Conservation (phyloP, 1,139 yeast species). For the Taphrina confusa region DNA sequence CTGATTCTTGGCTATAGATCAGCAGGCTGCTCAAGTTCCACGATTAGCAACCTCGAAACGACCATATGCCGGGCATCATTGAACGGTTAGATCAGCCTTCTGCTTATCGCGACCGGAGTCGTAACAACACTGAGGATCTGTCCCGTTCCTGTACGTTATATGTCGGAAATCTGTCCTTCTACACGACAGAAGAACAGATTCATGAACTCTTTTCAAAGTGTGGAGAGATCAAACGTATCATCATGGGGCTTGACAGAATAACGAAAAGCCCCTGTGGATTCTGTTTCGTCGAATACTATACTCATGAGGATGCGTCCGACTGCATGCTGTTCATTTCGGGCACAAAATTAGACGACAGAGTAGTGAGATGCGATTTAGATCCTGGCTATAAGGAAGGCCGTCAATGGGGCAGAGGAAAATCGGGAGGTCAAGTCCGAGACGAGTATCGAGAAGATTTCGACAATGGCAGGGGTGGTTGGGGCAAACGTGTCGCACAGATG, state of each 20-base stretch:
- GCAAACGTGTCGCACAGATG: conserved; percentile 40
- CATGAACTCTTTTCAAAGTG: conserved; percentile 79
- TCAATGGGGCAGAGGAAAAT: conserved; percentile 87
- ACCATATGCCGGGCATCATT: conserved; percentile 14
- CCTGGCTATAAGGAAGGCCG: conserved; percentile 95
- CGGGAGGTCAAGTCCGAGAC: conserved; percentile 81
- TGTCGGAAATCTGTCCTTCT: conserved; percentile 75
- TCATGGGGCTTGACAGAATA: conserved; percentile 91
- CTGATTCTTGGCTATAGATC: no score
- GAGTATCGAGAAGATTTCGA: conserved; percentile 60
- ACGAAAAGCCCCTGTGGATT: conserved; percentile 93
- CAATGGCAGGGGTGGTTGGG: conserved; percentile 61
- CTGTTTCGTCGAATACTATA: conserved; percentile 78
- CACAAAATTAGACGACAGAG: conserved; percentile 78
- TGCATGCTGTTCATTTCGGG: conserved; percentile 79
- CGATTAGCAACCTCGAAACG: no score
- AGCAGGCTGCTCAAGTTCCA: no score
- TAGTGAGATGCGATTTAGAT: conserved; percentile 80
- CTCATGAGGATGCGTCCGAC: conserved; percentile 69
- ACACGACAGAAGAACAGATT: conserved; percentile 90
- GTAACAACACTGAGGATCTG: conserved; percentile 17
- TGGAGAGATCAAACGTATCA: conserved; percentile 73
- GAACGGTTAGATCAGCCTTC: conserved; percentile 34
- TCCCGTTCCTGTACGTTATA: conserved; percentile 65
- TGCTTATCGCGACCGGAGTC: conserved; percentile 32